phyloP scores from a whole-genome alignment of 225 moss, liverwort and hornwort species.

The Sphagnum contortum region DNA sequence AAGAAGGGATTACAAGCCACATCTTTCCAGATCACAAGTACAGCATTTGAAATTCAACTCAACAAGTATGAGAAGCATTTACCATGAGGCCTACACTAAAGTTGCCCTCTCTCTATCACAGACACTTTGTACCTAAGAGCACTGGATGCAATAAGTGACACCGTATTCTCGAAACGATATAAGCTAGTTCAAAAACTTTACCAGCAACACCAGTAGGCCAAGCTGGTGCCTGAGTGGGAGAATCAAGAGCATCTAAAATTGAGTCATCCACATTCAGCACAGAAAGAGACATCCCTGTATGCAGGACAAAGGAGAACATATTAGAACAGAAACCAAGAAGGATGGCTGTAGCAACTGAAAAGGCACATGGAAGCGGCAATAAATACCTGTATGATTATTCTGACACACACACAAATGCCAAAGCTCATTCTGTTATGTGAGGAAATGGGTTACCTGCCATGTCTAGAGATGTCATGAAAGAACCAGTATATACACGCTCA shows the following conservation, averaged over 20 bases:
- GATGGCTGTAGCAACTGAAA: too few relatives aligned
- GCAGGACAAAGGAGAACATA: not conserved
- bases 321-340: too few relatives aligned
- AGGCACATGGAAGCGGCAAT: too few relatives aligned
- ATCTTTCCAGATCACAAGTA: not conserved
- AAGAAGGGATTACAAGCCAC: conserved; percentile 4
- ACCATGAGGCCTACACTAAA: too few relatives aligned
- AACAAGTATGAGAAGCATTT: too few relatives aligned
- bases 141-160: not conserved
- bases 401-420: too few relatives aligned
- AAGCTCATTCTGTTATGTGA: too few relatives aligned
- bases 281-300: conserved; percentile 88
- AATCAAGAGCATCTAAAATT: conserved; percentile 64
- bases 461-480: conserved; percentile 95
- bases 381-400: too few relatives aligned
- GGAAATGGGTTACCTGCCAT: conserved; percentile 68
- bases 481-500: conserved; percentile 87
- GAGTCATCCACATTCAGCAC: conserved; percentile 89
- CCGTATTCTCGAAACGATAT: conserved; percentile 10
- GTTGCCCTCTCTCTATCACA: too few relatives aligned
- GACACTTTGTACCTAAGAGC: too few relatives aligned
- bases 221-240: conserved; percentile 76
- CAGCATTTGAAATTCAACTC: too few relatives aligned
- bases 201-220: conserved; percentile 94
- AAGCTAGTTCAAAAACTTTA: conserved; percentile 25